A percentile compares a stretch with the other conserved stretches of the same genome.
These are phyloP conservation scores for Phyllostachys edulis DNA, from an alignment of 176 grass and related monocot genomes.

Conservation along the genomic window DNA sequence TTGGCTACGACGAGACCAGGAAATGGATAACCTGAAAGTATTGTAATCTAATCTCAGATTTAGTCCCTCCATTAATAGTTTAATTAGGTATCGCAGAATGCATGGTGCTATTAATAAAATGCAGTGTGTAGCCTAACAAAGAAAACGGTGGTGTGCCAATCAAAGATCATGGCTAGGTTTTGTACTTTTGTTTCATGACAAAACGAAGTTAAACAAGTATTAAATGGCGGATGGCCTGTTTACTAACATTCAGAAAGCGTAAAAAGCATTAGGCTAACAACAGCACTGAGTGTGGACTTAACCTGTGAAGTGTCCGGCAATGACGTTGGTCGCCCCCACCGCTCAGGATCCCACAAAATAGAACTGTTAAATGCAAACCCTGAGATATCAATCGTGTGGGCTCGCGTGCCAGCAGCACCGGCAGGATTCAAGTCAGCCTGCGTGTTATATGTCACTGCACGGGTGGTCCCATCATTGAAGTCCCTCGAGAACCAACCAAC, in stretches of 20 bases:
- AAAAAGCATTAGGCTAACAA: background rate
- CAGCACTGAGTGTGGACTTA: constrained; percentile 15
- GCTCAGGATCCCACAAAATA: constrained; percentile 85
- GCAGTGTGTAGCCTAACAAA: background rate
- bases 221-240: background rate
- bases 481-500: constrained; percentile 83
- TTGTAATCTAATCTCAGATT: constrained; percentile 4
- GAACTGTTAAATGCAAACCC: constrained; percentile 90
- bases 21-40: constrained; percentile 21
- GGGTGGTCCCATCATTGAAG: constrained; percentile 41
- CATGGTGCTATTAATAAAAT: background rate
- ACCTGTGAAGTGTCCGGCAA: constrained; percentile 92
- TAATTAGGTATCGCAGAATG: background rate
- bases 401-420: constrained; percentile 40
- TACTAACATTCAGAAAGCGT: background rate
- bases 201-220: background rate
- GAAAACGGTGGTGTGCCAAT: background rate
- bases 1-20: background rate
- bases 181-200: background rate
- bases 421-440: constrained; percentile 40
- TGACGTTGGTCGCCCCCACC: constrained; percentile 74
- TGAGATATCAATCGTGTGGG: constrained; percentile 53
- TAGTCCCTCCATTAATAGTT: background rate
- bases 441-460: constrained; percentile 55
- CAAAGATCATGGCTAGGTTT: background rate